phyloP scores from a whole-genome alignment of 2,329 filamentous ascomycete genomes.

The Trematosphaeria pertusa region DNA sequence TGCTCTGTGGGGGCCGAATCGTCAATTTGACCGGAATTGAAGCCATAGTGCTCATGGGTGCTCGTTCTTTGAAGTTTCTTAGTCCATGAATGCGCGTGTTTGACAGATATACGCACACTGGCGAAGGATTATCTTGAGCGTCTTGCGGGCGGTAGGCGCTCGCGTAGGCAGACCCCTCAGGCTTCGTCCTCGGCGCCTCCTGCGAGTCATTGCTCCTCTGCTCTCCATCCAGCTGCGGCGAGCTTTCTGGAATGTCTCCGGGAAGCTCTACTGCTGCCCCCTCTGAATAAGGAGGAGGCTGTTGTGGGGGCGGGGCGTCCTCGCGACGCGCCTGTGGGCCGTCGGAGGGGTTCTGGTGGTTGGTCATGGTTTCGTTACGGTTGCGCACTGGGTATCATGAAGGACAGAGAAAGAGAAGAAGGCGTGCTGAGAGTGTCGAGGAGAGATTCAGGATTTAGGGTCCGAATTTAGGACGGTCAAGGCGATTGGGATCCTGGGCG shows the following conservation, averaged over 20 bases:
- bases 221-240: conserved; percentile 7
- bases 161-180: conserved; percentile 35
- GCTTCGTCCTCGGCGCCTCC: conserved; percentile 23
- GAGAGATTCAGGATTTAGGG: background rate
- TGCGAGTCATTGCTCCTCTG: conserved; percentile 7
- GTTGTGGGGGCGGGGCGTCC: conserved; percentile 26
- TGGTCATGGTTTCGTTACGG: conserved; percentile 15
- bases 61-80: conserved; percentile 18
- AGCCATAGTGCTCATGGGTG: conserved; percentile 20
- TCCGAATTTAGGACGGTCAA: background rate
- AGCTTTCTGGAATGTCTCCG: conserved; percentile 10
- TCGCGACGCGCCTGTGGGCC: conserved; percentile 22
- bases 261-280: conserved; percentile 19
- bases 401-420: conserved; percentile 2
- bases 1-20: conserved; percentile 25
- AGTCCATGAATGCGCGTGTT: conserved; percentile 9
- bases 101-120: conserved; percentile 11
- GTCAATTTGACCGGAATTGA: conserved; percentile 22
- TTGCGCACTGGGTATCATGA: conserved; percentile 15
- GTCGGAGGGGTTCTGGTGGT: conserved; percentile 25
- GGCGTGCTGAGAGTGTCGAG: background rate
- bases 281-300: conserved; percentile 23
- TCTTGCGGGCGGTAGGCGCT: conserved; percentile 36
- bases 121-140: conserved; percentile 20
- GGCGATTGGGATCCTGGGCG: background rate